Percentiles rank a stretch among this genome's conserved stretches.
These are phyloP conservation scores for Clavispora santaluciae DNA, from an alignment of 805 yeast genomes.

Conservation along the genomic window DNA sequence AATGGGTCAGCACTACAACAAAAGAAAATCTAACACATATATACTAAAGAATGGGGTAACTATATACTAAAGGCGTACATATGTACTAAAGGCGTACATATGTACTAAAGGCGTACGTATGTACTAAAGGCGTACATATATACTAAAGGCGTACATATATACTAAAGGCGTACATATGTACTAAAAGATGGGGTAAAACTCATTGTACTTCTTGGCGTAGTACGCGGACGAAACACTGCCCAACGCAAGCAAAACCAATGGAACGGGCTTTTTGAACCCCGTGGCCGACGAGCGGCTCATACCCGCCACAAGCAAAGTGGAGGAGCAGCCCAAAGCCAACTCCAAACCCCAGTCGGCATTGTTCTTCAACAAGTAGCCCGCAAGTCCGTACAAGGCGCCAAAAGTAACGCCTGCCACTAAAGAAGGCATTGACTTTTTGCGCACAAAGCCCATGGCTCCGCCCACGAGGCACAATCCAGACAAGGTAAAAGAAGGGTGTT, in stretches of 20 bases:
- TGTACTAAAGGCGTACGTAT: too few species aligned
- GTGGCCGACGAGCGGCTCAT: conserved; percentile 62
- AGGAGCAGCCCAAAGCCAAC: conserved; percentile 68
- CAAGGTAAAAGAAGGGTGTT: conserved; percentile 72
- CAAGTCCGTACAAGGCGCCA: conserved; percentile 55
- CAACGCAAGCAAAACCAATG: conserved; percentile 55
- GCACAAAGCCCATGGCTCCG: conserved; percentile 63
- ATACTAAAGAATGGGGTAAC: too few species aligned
- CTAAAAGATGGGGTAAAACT: conserved; percentile 44
- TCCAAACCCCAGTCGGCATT: conserved; percentile 80
- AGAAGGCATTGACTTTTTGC: conserved; percentile 73
- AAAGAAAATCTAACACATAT: too few species aligned
- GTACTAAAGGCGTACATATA: too few species aligned
- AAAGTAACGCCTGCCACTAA: conserved; percentile 69
- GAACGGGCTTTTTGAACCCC: conserved; percentile 67
- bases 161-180: too few species aligned
- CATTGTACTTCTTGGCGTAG: conserved; percentile 70
- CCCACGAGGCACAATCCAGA: conserved; percentile 67
- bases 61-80: too few species aligned
- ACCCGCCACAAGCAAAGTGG: conserved; percentile 65
- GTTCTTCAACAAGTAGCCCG: conserved; percentile 69
- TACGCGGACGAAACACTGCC: conserved; percentile 64
- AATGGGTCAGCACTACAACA: too few species aligned
- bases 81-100: too few species aligned
- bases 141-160: too few species aligned